Conservation (phyloP, 495 filamentous ascomycete genomes). For the Xylaria grammica region DNA sequence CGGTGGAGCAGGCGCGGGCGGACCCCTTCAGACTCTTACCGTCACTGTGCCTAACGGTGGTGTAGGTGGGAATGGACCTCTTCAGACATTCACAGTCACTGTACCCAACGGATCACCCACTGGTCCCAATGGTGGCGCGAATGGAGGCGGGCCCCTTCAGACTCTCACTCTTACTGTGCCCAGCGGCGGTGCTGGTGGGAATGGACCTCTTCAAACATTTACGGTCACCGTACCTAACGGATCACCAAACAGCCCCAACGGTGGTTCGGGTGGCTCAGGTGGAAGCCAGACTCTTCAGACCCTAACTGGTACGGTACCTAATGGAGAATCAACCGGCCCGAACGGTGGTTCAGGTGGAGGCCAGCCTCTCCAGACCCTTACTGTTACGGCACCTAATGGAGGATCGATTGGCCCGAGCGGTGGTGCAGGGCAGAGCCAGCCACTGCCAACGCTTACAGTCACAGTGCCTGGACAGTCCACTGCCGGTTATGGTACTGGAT, state of each 20-base stretch:
- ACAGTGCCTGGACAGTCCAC: constrained; percentile 30
- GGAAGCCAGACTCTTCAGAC: constrained; percentile 1
- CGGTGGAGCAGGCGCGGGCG: constrained; percentile 1
- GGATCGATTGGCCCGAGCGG: constrained; percentile 19
- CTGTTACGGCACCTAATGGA: constrained; percentile 6
- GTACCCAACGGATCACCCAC: constrained; percentile 26
- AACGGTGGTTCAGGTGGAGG: constrained; percentile 14
- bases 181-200: neutral
- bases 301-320: constrained; percentile 17
- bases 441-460: constrained; percentile 29
- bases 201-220: constrained; percentile 4
- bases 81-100: constrained; percentile 31
- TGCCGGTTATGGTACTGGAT: constrained; percentile 19
- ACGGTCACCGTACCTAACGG: constrained; percentile 1
- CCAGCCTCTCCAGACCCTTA: constrained; percentile 13
- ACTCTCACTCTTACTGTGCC: constrained; percentile 15
- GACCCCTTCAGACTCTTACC: constrained; percentile 27
- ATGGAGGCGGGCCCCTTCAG: constrained; percentile 14
- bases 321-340: constrained; percentile 16
- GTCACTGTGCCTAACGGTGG: constrained; percentile 25
- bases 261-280: neutral
- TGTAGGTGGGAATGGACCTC: constrained; percentile 22
- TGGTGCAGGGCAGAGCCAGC: constrained; percentile 10
- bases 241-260: constrained; percentile 15
- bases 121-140: constrained; percentile 15